Conservation (phyloP, 441 rosid genomes). For the Bocquillonia castaneifolia region DNA sequence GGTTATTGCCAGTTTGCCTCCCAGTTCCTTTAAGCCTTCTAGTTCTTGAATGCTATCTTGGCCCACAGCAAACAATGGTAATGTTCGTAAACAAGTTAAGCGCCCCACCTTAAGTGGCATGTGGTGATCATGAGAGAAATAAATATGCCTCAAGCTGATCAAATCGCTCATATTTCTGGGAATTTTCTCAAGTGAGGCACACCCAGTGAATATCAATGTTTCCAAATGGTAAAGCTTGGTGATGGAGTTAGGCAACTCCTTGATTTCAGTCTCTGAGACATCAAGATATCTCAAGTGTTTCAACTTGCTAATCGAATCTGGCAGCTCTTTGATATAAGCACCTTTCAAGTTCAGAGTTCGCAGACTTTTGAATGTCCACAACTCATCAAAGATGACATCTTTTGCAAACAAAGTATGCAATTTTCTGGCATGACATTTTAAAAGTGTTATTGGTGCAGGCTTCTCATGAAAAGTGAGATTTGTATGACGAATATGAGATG, state of each 20-base stretch:
- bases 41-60: constrained; percentile 20
- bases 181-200: constrained; percentile 15
- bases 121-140: not conserved
- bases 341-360: constrained; percentile 16
- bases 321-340: constrained; percentile 8
- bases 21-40: constrained; percentile 13
- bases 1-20: constrained; percentile 17
- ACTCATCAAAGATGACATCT: not conserved
- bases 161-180: constrained; percentile 22
- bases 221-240: constrained; percentile 26
- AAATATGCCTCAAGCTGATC: constrained; percentile 18
- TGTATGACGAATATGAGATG: constrained; percentile 7
- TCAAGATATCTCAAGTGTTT: constrained; percentile 23
- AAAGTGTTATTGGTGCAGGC: not conserved
- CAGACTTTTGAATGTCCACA: constrained; percentile 11
- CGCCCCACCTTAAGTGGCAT: constrained; percentile 12
- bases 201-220: constrained; percentile 16
- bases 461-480: not conserved
- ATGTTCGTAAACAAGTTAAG: constrained; percentile 2
- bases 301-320: constrained; percentile 13
- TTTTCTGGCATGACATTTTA: not conserved
- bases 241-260: constrained; percentile 22
- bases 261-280: constrained; percentile 17
- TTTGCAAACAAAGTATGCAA: constrained; percentile 8
- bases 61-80: constrained; percentile 19